phyloP scores from a whole-genome alignment of 345 rosid species.

The Brassica cretica region DNA sequence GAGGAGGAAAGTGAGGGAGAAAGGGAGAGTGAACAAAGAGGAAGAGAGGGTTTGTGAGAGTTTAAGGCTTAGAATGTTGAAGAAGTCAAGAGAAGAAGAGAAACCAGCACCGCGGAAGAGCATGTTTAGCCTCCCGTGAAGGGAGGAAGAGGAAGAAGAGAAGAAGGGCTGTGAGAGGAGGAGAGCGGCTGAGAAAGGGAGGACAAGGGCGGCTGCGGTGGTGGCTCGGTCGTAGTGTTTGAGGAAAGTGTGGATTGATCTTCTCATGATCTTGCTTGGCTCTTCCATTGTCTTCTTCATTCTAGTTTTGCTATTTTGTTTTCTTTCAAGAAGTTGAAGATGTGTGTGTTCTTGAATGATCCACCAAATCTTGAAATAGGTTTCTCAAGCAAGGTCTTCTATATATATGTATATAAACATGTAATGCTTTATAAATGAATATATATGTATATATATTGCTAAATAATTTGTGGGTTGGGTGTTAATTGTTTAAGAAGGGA shows the following conservation, averaged over 20 bases:
- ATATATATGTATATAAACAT: constrained; percentile 25
- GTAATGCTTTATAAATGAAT: background rate
- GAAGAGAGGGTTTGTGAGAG: constrained; percentile 76
- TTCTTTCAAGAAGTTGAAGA: constrained; percentile 22
- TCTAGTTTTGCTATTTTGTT: background rate
- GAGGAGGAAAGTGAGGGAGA: constrained; percentile 70
- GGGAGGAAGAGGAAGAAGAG: constrained; percentile 33
- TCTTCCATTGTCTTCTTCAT: constrained; percentile 51
- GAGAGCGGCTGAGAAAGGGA: constrained; percentile 59
- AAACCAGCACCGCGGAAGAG: constrained; percentile 71
- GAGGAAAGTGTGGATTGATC: constrained; percentile 64
- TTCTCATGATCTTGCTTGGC: constrained; percentile 58
- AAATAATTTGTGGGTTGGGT: constrained; percentile 40
- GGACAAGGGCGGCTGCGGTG: constrained; percentile 49
- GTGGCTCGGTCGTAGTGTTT: constrained; percentile 63
- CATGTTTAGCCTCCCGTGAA: constrained; percentile 43
- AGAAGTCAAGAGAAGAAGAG: constrained; percentile 63
- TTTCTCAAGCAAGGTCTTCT: constrained; percentile 20
- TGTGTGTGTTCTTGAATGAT: constrained; percentile 33
- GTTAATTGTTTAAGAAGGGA: constrained; percentile 26
- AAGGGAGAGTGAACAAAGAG: constrained; percentile 62
- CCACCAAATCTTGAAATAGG: constrained; percentile 37
- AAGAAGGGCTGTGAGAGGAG: constrained; percentile 42
- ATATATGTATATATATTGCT: background rate
- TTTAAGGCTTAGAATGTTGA: constrained; percentile 56